Percentiles rank a stretch among this genome's conserved stretches.
phyloP scores from a whole-genome alignment of 805 yeast genomes.

The Wickerhamiella australiensis region DNA sequence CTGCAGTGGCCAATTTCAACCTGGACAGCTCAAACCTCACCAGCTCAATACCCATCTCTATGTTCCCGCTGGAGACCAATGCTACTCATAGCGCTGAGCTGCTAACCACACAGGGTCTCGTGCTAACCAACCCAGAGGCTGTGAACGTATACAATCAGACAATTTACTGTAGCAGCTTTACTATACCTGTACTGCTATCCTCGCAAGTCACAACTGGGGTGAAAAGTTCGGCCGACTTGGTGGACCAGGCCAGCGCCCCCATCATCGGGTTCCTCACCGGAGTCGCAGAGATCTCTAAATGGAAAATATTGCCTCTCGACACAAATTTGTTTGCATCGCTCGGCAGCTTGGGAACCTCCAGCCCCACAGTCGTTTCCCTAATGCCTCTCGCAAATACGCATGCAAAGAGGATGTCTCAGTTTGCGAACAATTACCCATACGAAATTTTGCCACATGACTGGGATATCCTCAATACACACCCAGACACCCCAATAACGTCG shows the following conservation, averaged over 20 bases:
- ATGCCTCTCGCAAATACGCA: neutral
- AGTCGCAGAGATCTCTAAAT: neutral
- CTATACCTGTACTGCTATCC: neutral
- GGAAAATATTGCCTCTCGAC: neutral
- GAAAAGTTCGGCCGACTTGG: neutral
- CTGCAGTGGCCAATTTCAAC: neutral
- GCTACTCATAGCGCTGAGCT: neutral
- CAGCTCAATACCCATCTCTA: neutral
- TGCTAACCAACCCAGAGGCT: neutral
- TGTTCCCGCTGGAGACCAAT: neutral
- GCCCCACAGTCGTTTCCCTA: neutral
- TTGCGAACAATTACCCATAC: neutral
- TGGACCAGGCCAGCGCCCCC: neutral
- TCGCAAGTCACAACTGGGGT: neutral
- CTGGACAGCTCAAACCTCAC: neutral
- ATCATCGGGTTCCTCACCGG: slow-evolving; percentile 1
- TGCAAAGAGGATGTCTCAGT: neutral
- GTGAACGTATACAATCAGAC: neutral
- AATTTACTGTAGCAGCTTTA: neutral
- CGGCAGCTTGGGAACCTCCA: neutral
- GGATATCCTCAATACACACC: neutral
- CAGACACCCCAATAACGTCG: neutral
- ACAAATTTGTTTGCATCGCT: neutral
- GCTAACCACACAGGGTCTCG: neutral
- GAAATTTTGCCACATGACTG: neutral